phyloP scores from a whole-genome alignment of 495 filamentous ascomycete genomes.

The Penicillium lagena region DNA sequence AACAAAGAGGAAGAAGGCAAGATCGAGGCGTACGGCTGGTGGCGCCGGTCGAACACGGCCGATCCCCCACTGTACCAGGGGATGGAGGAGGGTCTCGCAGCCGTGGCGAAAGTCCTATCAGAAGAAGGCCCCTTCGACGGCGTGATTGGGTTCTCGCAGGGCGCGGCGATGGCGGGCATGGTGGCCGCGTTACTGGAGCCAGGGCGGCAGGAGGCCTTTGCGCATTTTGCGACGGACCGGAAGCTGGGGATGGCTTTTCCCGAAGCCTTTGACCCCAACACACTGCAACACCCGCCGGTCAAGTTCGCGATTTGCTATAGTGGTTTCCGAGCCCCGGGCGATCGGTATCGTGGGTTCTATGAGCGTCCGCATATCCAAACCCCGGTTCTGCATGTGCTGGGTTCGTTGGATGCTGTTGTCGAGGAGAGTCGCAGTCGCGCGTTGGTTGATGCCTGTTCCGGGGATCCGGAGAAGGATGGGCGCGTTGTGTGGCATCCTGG shows the following conservation, averaged over 20 bases:
- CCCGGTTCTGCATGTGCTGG: constrained; percentile 75
- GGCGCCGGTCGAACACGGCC: constrained; percentile 49
- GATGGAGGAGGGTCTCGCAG: constrained; percentile 54
- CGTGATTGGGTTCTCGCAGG: constrained; percentile 72
- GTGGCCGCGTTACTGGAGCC: constrained; percentile 64
- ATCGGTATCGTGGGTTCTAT: constrained; percentile 63
- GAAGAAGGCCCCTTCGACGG: constrained; percentile 62
- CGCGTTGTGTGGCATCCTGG: constrained; percentile 80
- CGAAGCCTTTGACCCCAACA: constrained; percentile 35
- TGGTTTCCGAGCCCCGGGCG: constrained; percentile 66
- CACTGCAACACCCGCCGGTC: constrained; percentile 49
- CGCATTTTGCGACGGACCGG: constrained; percentile 14
- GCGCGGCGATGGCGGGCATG: constrained; percentile 57
- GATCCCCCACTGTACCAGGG: constrained; percentile 55
- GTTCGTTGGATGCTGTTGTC: constrained; percentile 83
- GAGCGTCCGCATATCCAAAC: constrained; percentile 64
- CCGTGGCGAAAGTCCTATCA: constrained; percentile 51
- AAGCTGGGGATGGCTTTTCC: constrained; percentile 39
- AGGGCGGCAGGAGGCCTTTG: constrained; percentile 41
- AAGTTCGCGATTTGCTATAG: constrained; percentile 76
- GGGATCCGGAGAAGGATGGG: constrained; percentile 43
- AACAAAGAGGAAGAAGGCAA: constrained; percentile 29
- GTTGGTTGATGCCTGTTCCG: constrained; percentile 61
- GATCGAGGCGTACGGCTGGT: constrained; percentile 78
- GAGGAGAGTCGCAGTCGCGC: constrained; percentile 62